These are phyloP conservation scores for Diaporthe eres DNA, from an alignment of 2,329 filamentous ascomycete genomes.

Conservation along the genomic window DNA sequence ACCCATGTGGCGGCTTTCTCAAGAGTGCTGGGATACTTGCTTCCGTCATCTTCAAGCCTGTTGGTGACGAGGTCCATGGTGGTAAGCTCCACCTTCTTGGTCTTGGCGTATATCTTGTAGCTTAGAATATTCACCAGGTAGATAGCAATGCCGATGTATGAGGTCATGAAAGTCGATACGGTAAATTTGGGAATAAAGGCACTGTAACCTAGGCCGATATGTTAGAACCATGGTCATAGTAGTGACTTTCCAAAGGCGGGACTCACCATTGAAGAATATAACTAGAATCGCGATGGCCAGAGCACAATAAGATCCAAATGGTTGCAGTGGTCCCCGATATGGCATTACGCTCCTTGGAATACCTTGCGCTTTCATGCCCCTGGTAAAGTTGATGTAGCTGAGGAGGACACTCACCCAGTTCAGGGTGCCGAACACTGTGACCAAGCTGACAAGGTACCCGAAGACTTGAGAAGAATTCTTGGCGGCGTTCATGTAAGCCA, in stretches of 20 bases:
- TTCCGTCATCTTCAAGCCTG: conserved; percentile 47
- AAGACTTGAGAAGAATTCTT: conserved; percentile 55
- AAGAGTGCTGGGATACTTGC: neutral
- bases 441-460: conserved; percentile 58
- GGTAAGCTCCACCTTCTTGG: conserved; percentile 63
- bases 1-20: neutral
- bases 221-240: conserved; percentile 52
- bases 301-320: conserved; percentile 55
- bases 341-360: conserved; percentile 53
- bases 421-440: conserved; percentile 59
- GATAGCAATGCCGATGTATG: conserved; percentile 57
- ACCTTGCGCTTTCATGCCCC: conserved; percentile 44
- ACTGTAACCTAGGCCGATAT: neutral
- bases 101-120: conserved; percentile 74
- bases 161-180: conserved; percentile 74
- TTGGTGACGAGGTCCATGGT: conserved; percentile 71
- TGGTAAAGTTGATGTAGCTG: conserved; percentile 56
- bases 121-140: conserved; percentile 72
- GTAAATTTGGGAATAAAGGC: conserved; percentile 60
- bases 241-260: too few relatives aligned
- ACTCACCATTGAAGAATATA: conserved; percentile 71
- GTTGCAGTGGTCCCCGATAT: conserved; percentile 55
- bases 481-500: conserved; percentile 58
- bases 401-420: conserved; percentile 60
- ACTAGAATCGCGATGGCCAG: conserved; percentile 54